Evolutionary conservation across 805 yeast genomes (phyloP), one percentile per base, ranked within the genome.

Genomic region (Metschnikowia matae): DNA sequence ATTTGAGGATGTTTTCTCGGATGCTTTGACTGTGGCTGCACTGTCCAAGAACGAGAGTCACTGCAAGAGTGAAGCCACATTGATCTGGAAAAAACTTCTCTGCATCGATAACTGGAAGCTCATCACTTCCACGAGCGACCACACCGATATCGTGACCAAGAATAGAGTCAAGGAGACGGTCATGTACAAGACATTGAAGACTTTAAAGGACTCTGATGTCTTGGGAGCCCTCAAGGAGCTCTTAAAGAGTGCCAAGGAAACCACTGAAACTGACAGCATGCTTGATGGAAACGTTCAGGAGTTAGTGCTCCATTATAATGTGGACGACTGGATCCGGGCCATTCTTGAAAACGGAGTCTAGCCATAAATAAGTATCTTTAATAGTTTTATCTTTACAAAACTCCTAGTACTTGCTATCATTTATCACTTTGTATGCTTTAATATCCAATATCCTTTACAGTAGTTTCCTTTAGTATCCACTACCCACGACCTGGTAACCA

Each of bases 11-110:
- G 68, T 65, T 4, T 73, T 65, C 48, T 59, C 71, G 0, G 64
- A 68, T 51, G 84, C 89, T 0, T 68, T 85, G 48, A 77, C 76
- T 53, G 63, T 84, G 5, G 62, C 84, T 1, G 74, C 80, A 6
- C 62, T 77, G 43, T 61, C 66, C 10, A 51, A 57, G 5, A 66
- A 67, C 50, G 72, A 69, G 21, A 41, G 45, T 14, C 33, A 48
- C 6, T 66, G 55, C 46, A 60, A 56, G 38, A 53, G 55, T 29
- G 61, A 63, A 31, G 54, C 65, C 8, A 57, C 57, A 39, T 50
- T 59, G 7, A 65, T 84, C 0, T 86, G 91, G 89, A 73, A 79
- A 55, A 70, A 90, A 54, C 70, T 85, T 42, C 65, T 87, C 18
- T 20, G 66, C 70, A 43, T 64, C 57, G 86, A 84, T 54, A 73